Conservation (phyloP, 768 basidiomycete genomes). For the Cantharellus cinnabarinus region DNA sequence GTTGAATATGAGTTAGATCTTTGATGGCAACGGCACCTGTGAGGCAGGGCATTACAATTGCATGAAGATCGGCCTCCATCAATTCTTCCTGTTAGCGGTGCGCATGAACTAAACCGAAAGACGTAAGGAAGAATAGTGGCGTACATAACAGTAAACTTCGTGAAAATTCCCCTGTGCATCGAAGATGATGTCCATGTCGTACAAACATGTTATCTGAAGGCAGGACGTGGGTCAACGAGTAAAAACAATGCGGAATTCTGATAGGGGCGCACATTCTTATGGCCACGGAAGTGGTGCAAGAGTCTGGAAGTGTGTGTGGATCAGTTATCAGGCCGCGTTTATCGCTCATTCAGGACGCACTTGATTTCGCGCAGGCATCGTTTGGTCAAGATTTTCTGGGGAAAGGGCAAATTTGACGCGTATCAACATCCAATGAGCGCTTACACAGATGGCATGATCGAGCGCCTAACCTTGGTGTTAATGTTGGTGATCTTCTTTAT, state of each 20-base stretch:
- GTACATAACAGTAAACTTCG: conserved; percentile 83
- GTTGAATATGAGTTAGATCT: neutral
- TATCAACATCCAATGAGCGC: conserved; percentile 14
- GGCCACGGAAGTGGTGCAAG: conserved; percentile 92
- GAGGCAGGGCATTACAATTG: conserved; percentile 44
- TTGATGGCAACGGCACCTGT: neutral
- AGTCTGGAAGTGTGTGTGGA: conserved; percentile 28
- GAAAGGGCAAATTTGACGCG: conserved; percentile 11
- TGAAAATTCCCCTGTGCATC: conserved; percentile 82
- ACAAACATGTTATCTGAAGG: conserved; percentile 75
- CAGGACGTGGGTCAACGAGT: neutral
- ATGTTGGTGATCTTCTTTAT: conserved; percentile 96
- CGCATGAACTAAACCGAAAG: neutral
- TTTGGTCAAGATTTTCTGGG: conserved; percentile 83
- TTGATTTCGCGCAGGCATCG: conserved; percentile 89
- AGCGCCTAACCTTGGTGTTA: conserved; percentile 49
- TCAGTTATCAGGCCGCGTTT: neutral
- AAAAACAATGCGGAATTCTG: neutral
- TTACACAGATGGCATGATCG: conserved; percentile 4
- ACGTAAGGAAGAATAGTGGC: conserved; percentile 13
- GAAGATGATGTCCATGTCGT: conserved; percentile 97
- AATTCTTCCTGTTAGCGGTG: conserved; percentile 60
- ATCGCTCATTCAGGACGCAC: conserved; percentile 21
- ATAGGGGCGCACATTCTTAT: conserved; percentile 66
- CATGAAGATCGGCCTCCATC: conserved; percentile 99